These are phyloP conservation scores for Xerocomus spinulosus DNA, from an alignment of 768 basidiomycete species.

Conservation along the genomic window DNA sequence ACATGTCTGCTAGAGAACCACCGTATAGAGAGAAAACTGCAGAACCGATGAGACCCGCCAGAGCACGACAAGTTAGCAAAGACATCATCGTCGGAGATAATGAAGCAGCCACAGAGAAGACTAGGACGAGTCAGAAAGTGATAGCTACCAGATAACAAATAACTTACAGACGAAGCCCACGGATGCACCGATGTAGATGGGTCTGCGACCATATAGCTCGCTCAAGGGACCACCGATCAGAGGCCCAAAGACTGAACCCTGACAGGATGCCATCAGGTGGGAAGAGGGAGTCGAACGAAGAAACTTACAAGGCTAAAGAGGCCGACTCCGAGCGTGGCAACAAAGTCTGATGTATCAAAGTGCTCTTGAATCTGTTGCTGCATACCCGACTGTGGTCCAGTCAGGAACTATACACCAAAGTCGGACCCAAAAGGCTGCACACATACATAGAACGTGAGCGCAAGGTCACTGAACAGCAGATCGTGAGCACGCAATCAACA, in stretches of 20 bases:
- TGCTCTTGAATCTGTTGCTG: constrained; percentile 22
- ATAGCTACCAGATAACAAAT: background rate
- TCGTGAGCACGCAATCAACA: constrained; percentile 4
- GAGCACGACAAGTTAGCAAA: constrained; percentile 17
- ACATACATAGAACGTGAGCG: constrained; percentile 13
- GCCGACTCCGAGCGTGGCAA: constrained; percentile 19
- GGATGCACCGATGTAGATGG: constrained; percentile 18
- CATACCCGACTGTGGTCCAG: constrained; percentile 16
- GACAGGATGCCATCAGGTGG: background rate
- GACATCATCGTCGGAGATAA: constrained; percentile 16
- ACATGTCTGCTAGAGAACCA: constrained; percentile 23
- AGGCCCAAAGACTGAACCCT: constrained; percentile 22
- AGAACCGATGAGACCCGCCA: constrained; percentile 21
- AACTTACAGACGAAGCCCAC: constrained; percentile 17
- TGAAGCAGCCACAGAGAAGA: constrained; percentile 18
- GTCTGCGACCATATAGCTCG: constrained; percentile 21
- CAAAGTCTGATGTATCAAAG: constrained; percentile 11
- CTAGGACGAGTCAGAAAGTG: constrained; percentile 4
- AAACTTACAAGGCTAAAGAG: constrained; percentile 18
- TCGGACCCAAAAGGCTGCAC: too few species aligned
- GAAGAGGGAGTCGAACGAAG: background rate
- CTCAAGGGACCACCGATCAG: constrained; percentile 21
- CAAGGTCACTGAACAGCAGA: constrained; percentile 14
- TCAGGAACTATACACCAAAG: constrained; percentile 2
- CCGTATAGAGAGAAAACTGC: constrained; percentile 23